These are phyloP conservation scores for Fomitopsis palustris DNA, from an alignment of 1,284 basidiomycete species.

Conservation along the genomic window DNA sequence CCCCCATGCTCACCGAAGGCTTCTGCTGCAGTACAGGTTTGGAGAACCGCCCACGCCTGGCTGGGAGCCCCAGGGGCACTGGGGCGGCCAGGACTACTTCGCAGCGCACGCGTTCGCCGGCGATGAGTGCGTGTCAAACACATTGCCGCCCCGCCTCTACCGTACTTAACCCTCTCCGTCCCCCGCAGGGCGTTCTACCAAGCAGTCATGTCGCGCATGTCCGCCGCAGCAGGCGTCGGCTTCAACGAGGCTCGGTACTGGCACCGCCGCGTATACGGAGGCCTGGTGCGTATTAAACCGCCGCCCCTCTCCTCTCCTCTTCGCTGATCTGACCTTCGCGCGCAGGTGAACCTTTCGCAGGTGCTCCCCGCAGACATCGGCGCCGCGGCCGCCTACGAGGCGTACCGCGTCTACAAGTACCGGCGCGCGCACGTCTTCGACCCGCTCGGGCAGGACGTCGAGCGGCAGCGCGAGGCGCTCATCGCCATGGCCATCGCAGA, in stretches of 20 bases:
- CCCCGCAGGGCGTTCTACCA: slow-evolving; percentile 38
- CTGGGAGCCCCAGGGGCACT: slow-evolving; percentile 58
- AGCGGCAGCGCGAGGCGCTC: slow-evolving; percentile 56
- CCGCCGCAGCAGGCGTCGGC: slow-evolving; percentile 42
- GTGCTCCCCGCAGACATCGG: slow-evolving; percentile 56
- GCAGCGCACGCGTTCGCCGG: slow-evolving; percentile 51
- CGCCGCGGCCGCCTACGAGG: slow-evolving; percentile 66
- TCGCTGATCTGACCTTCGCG: not conserved
- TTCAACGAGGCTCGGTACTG: slow-evolving; percentile 52
- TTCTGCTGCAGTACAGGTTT: slow-evolving; percentile 41
- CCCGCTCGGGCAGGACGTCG: slow-evolving; percentile 47
- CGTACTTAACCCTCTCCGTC: not conserved
- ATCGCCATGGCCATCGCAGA: slow-evolving; percentile 62
- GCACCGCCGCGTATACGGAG: slow-evolving; percentile 58
- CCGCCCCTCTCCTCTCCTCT: slow-evolving; percentile 1
- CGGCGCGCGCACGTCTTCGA: slow-evolving; percentile 48
- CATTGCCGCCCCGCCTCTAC: not conserved
- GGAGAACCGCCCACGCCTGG: slow-evolving; percentile 46
- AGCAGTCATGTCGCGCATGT: slow-evolving; percentile 45
- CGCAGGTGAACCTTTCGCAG: slow-evolving; percentile 33
- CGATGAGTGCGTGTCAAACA: slow-evolving; percentile 40
- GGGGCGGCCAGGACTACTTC: slow-evolving; percentile 60
- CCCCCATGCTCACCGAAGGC: not conserved
- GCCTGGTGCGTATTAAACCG: slow-evolving; percentile 37
- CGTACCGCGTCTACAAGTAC: slow-evolving; percentile 55